These are phyloP conservation scores for Tympanopsis confertula DNA, from an alignment of 2,329 filamentous ascomycete genomes.

Conservation along the genomic window DNA sequence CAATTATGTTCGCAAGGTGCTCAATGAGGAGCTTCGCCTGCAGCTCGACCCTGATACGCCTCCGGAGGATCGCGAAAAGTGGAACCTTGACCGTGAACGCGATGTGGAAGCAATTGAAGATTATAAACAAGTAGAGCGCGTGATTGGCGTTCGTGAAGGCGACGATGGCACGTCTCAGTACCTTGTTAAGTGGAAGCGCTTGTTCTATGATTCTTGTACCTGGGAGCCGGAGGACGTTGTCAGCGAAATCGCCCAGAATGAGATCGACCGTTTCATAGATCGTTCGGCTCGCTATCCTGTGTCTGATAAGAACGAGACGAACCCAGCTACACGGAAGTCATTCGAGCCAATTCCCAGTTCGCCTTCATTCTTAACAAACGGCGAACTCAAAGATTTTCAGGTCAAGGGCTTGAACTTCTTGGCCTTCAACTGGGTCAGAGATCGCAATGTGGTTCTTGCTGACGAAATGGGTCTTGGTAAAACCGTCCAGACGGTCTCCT, in stretches of 20 bases:
- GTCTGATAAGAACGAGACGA: constrained; percentile 70
- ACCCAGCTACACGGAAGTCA: constrained; percentile 60
- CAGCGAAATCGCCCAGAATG: constrained; percentile 67
- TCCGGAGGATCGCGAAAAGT: constrained; percentile 82
- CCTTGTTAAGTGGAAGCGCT: constrained; percentile 90
- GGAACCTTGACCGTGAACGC: constrained; percentile 86
- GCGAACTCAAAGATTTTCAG: constrained; percentile 84
- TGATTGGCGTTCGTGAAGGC: constrained; percentile 72
- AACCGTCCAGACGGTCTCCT: constrained; percentile 92
- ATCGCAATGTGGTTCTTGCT: constrained; percentile 90
- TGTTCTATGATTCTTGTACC: constrained; percentile 87
- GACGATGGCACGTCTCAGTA: constrained; percentile 72
- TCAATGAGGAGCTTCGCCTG: constrained; percentile 70
- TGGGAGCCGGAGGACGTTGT: constrained; percentile 77
- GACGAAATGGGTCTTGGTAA: constrained; percentile 99
- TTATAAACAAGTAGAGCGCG: constrained; percentile 82
- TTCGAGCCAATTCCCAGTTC: constrained; percentile 68
- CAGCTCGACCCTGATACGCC: constrained; percentile 59
- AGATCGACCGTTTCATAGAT: constrained; percentile 85
- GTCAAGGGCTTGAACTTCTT: constrained; percentile 89
- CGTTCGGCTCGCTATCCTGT: constrained; percentile 64
- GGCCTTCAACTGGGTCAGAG: constrained; percentile 87
- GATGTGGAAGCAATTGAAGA: constrained; percentile 80
- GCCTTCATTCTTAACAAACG: constrained; percentile 72
- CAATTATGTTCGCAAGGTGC: constrained; percentile 81